Conservation (phyloP, 768 basidiomycete genomes). For the Xanthoconium stramineum region DNA sequence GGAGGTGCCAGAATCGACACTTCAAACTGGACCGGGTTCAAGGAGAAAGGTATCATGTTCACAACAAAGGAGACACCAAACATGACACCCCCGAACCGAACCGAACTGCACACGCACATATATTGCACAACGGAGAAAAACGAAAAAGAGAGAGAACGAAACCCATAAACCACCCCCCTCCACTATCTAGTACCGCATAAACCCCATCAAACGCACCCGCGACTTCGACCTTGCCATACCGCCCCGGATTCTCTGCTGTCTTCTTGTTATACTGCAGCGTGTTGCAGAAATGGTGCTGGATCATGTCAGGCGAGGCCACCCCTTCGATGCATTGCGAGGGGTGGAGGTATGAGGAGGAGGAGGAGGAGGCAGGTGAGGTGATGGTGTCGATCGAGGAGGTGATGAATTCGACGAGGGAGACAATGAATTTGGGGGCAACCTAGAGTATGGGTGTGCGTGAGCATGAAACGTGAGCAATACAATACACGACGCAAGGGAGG, state of each 20-base stretch:
- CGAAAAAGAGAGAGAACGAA: background rate
- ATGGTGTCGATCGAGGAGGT: conserved; percentile 92
- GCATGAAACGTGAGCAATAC: too few species aligned
- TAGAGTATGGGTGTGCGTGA: conserved; percentile 25
- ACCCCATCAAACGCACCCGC: conserved; percentile 85
- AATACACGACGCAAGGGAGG: too few species aligned
- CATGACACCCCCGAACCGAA: too few species aligned
- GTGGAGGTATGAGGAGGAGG: conserved; percentile 72
- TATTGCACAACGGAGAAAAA: background rate
- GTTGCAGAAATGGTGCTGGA: conserved; percentile 89
- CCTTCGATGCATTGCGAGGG: conserved; percentile 90
- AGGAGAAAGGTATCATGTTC: too few species aligned
- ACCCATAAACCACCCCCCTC: background rate
- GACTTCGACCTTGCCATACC: conserved; percentile 88
- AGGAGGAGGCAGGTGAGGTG: conserved; percentile 49
- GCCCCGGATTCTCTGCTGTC: conserved; percentile 30
- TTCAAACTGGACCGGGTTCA: too few species aligned
- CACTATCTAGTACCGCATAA: conserved; percentile 51
- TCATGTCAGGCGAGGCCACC: conserved; percentile 91
- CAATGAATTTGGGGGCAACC: conserved; percentile 95
- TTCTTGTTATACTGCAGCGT: conserved; percentile 76
- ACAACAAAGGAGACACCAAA: too few species aligned
- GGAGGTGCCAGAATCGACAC: too few species aligned
- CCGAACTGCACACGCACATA: too few species aligned
- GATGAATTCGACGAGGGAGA: conserved; percentile 93